These are phyloP conservation scores for Fusarium transvaalense DNA, from an alignment of 2,329 filamentous ascomycete species.

Conservation along the genomic window DNA sequence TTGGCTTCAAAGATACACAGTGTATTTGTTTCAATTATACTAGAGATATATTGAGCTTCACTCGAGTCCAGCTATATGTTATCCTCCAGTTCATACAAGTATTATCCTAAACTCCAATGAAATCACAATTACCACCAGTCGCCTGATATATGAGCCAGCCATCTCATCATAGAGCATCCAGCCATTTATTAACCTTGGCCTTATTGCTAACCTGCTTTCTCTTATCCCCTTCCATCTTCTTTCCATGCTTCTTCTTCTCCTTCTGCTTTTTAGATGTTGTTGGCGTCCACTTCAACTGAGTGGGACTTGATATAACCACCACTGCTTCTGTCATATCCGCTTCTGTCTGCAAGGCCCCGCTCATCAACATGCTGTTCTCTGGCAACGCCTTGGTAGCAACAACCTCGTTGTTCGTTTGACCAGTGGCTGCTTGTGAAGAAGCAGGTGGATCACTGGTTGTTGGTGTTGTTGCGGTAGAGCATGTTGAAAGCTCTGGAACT, in stretches of 20 bases:
- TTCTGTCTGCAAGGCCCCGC: slow-evolving; percentile 25
- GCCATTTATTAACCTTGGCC: slow-evolving; percentile 42
- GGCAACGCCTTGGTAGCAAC: slow-evolving; percentile 4
- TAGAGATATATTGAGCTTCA: not conserved
- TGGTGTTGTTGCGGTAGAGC: slow-evolving; percentile 23
- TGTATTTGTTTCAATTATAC: not conserved
- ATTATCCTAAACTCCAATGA: slow-evolving; percentile 1
- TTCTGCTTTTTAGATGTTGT: slow-evolving; percentile 36
- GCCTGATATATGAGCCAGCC: not conserved
- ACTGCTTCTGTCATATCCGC: slow-evolving; percentile 3
- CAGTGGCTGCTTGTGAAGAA: not conserved
- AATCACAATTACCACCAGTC: not conserved
- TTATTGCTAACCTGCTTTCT: slow-evolving; percentile 40
- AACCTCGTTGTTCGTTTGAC: slow-evolving; percentile 12
- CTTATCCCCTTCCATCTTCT: slow-evolving; percentile 35
- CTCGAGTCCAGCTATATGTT: not conserved
- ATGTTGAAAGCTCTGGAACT: slow-evolving; percentile 20
- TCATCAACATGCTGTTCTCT: slow-evolving; percentile 21
- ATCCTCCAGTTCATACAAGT: not conserved
- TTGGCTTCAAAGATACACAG: not conserved
- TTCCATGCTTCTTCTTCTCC: slow-evolving; percentile 39
- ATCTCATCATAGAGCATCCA: slow-evolving; percentile 20
- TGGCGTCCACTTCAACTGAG: slow-evolving; percentile 9
- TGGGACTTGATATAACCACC: slow-evolving; percentile 17
- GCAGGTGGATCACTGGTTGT: not conserved